These are phyloP conservation scores for Haematococcus sp. DNA, from an alignment of 139 green algal genomes.

Conservation along the genomic window DNA sequence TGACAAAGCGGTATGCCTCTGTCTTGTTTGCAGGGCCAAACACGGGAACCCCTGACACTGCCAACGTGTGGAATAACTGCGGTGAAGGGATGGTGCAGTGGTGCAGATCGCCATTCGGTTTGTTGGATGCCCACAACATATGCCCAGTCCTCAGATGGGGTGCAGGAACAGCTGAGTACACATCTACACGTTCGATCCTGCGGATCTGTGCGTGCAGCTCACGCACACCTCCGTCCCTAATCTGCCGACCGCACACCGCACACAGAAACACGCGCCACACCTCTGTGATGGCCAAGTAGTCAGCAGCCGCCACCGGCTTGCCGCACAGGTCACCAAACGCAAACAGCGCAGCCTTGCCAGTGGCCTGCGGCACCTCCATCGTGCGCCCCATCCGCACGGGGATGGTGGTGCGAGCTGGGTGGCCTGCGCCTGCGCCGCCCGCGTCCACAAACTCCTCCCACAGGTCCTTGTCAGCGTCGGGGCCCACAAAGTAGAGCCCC, in stretches of 20 bases:
- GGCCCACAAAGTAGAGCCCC: constrained; percentile 79
- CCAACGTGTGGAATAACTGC: constrained; percentile 73
- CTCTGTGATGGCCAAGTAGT: constrained; percentile 78
- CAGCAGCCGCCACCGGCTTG: constrained; percentile 73
- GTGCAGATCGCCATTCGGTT: no score
- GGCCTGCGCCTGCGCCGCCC: neutral
- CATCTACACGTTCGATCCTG: no score
- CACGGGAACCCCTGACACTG: constrained; percentile 72
- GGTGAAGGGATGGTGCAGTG: neutral
- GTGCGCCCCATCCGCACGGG: constrained; percentile 80
- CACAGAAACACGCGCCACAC: neutral
- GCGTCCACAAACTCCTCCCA: constrained; percentile 19
- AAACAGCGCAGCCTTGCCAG: constrained; percentile 64
- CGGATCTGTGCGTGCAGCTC: no score
- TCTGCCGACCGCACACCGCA: neutral
- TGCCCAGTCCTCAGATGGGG: no score
- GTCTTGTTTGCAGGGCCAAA: constrained; percentile 64
- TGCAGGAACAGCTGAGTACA: no score
- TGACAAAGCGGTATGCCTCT: constrained; percentile 89
- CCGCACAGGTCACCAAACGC: constrained; percentile 87
- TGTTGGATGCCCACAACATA: no score
- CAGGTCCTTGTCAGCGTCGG: constrained; percentile 8
- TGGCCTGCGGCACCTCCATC: constrained; percentile 60
- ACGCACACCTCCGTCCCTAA: no score
- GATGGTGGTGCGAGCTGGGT: constrained; percentile 26